phyloP scores from a whole-genome alignment of 768 basidiomycete species.

The Paxillus rubicundulus region DNA sequence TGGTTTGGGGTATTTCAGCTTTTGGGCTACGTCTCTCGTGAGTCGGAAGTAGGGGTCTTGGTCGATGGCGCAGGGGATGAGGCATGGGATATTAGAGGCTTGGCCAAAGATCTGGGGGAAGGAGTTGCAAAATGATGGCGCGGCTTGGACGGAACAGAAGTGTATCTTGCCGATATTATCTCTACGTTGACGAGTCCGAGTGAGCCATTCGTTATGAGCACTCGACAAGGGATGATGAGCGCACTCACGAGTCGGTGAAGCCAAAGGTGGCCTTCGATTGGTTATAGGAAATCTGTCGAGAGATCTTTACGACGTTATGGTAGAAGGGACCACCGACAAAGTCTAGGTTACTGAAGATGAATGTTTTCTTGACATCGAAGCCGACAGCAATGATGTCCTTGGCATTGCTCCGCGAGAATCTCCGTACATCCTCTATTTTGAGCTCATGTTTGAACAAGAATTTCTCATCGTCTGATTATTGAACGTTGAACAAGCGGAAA shows the following conservation, averaged over 20 bases:
- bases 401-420: slow-evolving; percentile 84
- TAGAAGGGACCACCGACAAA: slow-evolving; percentile 93
- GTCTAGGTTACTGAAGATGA: slow-evolving; percentile 93
- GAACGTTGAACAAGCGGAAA: not conserved
- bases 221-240: not conserved
- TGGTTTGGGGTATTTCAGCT: slow-evolving; percentile 95
- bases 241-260: slow-evolving; percentile 87
- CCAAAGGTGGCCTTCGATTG: slow-evolving; percentile 96
- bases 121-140: slow-evolving; percentile 96
- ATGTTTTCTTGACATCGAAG: slow-evolving; percentile 87
- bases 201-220: not conserved
- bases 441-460: slow-evolving; percentile 96
- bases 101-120: slow-evolving; percentile 97
- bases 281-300: slow-evolving; percentile 88
- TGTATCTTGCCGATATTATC: slow-evolving; percentile 99
- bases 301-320: slow-evolving; percentile 89
- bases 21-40: slow-evolving; percentile 91
- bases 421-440: slow-evolving; percentile 82
- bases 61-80: slow-evolving; percentile 98
- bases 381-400: slow-evolving; percentile 96
- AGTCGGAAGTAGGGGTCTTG: slow-evolving; percentile 98
- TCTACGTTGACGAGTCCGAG: slow-evolving; percentile 39
- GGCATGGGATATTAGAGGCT: slow-evolving; percentile 76
- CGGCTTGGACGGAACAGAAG: slow-evolving; percentile 93
- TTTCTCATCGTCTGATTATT: slow-evolving; percentile 88